Evolutionary conservation across 352 stramenopile genomes (phyloP), one percentile per base, ranked within the genome.

Genomic region (Pythium rhizo-oryzae): DNA sequence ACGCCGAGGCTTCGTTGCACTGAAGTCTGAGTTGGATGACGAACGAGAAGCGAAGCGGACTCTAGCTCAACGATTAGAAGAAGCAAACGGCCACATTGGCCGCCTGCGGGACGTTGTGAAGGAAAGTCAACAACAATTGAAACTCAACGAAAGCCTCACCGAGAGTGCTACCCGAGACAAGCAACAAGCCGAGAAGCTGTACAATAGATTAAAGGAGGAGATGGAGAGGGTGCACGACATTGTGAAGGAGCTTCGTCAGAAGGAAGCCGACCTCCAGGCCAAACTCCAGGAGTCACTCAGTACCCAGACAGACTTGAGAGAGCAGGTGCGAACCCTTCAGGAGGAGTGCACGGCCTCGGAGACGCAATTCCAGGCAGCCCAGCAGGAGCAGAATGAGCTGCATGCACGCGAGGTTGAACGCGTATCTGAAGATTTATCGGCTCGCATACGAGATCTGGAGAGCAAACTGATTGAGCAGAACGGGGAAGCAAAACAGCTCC

Each of bases 71-170:
- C 78, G 84, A 12, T 62, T 92, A 4, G 81, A 89, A 74, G 84
- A 92, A 67, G 78, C 84, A 8, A 92, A 92, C 41, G 78, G 82
- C 28, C 88, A 91, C 54, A 66, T 92, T 24, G 84, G 84, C 4
- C 79, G 76, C 19, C 70, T 92, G 39, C 81, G 82, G 1, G 74
- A 66, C 52, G 70, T 92, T 39, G 77, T 91, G 19, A 79, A 80
- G 43, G 55, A 57, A 8, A 41, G 64, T 1, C 56, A 82, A 52
- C 57, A 61, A 13, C 85, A 81, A 33, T 74, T 69, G 13, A 66
- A 75, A 21, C 50, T 65, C 0, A 50, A 80, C 33, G 70, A 84
- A 1, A 73, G 85, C 12, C 67, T 78, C 8, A 50, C 76, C 16
- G 72, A 70, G 23, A 23, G 49, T 18, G 66, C 67, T 7, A 41